Percentiles rank a stretch among this genome's conserved stretches.
These are phyloP conservation scores for Diplodia seriata DNA, from an alignment of 2,329 filamentous ascomycete species.

Conservation along the genomic window DNA sequence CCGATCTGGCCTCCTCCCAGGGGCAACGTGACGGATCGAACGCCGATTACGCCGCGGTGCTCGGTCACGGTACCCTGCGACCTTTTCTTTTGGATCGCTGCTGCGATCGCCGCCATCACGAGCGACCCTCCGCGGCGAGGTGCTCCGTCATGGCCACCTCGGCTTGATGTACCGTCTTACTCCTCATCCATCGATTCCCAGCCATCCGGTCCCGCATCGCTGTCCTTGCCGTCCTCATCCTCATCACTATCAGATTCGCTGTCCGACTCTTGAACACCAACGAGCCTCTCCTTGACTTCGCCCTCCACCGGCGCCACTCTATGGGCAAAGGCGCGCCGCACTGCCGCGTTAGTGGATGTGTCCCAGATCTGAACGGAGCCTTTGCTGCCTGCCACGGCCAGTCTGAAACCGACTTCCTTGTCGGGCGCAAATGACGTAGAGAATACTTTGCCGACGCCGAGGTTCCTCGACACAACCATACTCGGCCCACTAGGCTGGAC, in stretches of 20 bases:
- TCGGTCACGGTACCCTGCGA: slow-evolving; percentile 4
- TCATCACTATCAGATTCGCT: slow-evolving; percentile 66
- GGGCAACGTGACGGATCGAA: slow-evolving; percentile 11
- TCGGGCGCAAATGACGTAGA: slow-evolving; percentile 90
- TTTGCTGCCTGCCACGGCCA: slow-evolving; percentile 94
- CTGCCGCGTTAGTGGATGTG: slow-evolving; percentile 88
- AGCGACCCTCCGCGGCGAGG: neutral
- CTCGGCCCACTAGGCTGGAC: slow-evolving; percentile 79
- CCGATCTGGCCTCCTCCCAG: slow-evolving; percentile 8
- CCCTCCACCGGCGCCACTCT: slow-evolving; percentile 67
- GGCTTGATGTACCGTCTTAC: slow-evolving; percentile 8
- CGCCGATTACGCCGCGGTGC: slow-evolving; percentile 15
- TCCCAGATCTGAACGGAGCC: slow-evolving; percentile 95
- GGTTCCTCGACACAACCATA: slow-evolving; percentile 88
- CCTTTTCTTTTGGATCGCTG: slow-evolving; percentile 4
- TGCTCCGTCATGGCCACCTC: slow-evolving; percentile 2
- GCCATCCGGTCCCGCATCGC: slow-evolving; percentile 44
- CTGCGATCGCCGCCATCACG: neutral
- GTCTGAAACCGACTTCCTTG: slow-evolving; percentile 84
- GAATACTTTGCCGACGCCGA: slow-evolving; percentile 95
- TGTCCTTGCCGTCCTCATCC: slow-evolving; percentile 49
- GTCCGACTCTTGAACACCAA: slow-evolving; percentile 71
- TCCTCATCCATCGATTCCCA: slow-evolving; percentile 55
- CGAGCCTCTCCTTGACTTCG: slow-evolving; percentile 74
- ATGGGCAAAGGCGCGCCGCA: slow-evolving; percentile 82